Conservation (phyloP, 2,329 filamentous ascomycete genomes). For the Venturia oleaginea region DNA sequence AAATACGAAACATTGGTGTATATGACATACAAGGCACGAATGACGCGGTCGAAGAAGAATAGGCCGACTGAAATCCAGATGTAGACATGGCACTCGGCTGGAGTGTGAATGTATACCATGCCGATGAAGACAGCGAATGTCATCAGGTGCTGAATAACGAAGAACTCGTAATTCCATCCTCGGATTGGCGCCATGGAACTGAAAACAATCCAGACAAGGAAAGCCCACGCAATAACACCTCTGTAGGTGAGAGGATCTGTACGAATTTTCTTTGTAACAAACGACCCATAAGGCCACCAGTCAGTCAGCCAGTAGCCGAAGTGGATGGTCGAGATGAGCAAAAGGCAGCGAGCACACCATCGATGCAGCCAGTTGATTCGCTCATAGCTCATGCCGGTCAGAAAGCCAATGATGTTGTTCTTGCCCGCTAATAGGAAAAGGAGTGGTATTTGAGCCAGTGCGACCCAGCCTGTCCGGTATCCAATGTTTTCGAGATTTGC, state of each 20-base stretch:
- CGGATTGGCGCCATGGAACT: slow-evolving; percentile 56
- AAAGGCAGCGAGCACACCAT: slow-evolving; percentile 61
- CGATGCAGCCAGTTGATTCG: slow-evolving; percentile 65
- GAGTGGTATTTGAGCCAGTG: slow-evolving; percentile 46
- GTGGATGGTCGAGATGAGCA: slow-evolving; percentile 59
- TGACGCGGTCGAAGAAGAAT: slow-evolving; percentile 53
- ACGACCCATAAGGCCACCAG: slow-evolving; percentile 52
- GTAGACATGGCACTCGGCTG: slow-evolving; percentile 48
- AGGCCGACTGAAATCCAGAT: slow-evolving; percentile 58
- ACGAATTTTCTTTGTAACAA: slow-evolving; percentile 48
- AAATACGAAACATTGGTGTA: slow-evolving; percentile 33
- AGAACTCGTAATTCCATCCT: slow-evolving; percentile 59
- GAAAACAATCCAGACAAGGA: slow-evolving; percentile 57
- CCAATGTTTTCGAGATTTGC: slow-evolving; percentile 48
- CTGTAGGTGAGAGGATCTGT: slow-evolving; percentile 58
- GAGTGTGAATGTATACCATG: slow-evolving; percentile 55
- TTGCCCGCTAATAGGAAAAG: slow-evolving; percentile 47
- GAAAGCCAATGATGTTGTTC: slow-evolving; percentile 49
- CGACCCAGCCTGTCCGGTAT: slow-evolving; percentile 46
- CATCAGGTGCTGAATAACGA: slow-evolving; percentile 58
- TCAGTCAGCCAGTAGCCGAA: slow-evolving; percentile 60
- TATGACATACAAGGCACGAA: slow-evolving; percentile 31
- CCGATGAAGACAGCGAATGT: slow-evolving; percentile 54
- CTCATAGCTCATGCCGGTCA: slow-evolving; percentile 58
- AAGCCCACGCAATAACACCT: slow-evolving; percentile 56